Base-by-base conservation (phyloP, 139 green algal species). In the Eudorina sp. region DNA sequence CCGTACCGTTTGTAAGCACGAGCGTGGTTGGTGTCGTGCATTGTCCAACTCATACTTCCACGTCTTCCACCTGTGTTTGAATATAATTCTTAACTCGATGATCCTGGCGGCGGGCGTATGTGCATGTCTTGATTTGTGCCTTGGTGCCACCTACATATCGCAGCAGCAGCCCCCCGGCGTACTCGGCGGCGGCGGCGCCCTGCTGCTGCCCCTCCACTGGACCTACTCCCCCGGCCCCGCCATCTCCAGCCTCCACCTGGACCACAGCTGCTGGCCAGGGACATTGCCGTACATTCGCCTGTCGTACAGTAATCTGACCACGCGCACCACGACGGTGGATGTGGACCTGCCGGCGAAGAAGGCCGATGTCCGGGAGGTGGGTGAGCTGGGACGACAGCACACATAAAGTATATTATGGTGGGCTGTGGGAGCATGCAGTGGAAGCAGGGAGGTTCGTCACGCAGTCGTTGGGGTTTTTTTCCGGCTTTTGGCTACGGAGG, bases 231-330 rank as follows among this genome's bases (percentile, higher is more conserved):
- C 81, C 7, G 81, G 81, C 0, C 2, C 14, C 14, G 31, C 43
- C 19, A 36, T 87, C 31, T 77, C 81, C 43, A 69, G 29, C 46
- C 62, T 87, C 2, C 29, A 48, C 45, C 31, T 87, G 7, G n/a
- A 87, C 19, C 81, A 72, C 41, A 1, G 45, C 62, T 78, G 64
- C 62, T 87, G 81, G 81, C 64, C 45, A 11, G 46, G 45, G 21
- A 27, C n/a, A 1, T 9, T 80, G 82, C 66, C 82, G 82, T 80
- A 88, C 82, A 34, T 88, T 9, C 66, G 82, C 16, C 23, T 88
- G 82, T 81, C 66, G 46, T 88, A 88, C 82, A 80, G 66, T 38
- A 64, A 58, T 46, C 36, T 88, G 4, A 80, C 82, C 3, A 69
- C 66, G 21, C 66, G 66, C 13, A 31, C 43, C 27, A 88, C 82